Evolutionary conservation across 1,139 yeast species (phyloP), one percentile per base, ranked within the genome.

Genomic region (Candida tropicalis): DNA sequence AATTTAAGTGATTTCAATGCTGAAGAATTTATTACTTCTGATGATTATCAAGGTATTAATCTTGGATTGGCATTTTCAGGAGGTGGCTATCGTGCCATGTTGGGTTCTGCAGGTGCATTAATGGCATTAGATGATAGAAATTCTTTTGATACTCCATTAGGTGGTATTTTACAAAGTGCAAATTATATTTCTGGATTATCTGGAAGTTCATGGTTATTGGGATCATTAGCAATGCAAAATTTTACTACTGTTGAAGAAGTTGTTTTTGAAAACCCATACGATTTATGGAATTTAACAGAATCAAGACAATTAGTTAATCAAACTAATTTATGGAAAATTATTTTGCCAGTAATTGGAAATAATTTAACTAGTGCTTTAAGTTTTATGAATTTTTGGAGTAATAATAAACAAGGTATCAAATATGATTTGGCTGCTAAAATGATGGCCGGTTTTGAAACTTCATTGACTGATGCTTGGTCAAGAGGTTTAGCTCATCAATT

Each of bases 11-110:
- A 65, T 43, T 69, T 72, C 40, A 63, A 71, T 44, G 68, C 71
- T 3, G 52, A 56, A 16, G 45, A 49, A 5, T 70, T 68, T 47
- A 57, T 71, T 18, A 49, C 58, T 24, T 50, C 57, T 25, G 48
- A 60, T 41, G 26, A 27, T 4, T 36, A 25, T 13, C 7, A 18
- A 4, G 65, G 75, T 24, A 70, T 78, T 43, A 73, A 68, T 40
- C 72, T 88, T 42, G 97, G 85, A 3, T 58, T 89, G 16, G 90
- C 96, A 3, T 85, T 87, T 58, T 82, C 93, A 5, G 97, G 97
- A 32, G 97, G 97, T 56, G 95, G 97, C 3, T 89, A 87, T 65
- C 77, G 97, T 46, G 96, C 97, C 40, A 87, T 89, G 96, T 66
- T 89, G 34, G 66, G 74, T 44, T 96, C 96, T n/a, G 97, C 96